Evolutionary conservation across 2,329 filamentous ascomycete species (phyloP).

Genomic region (Fusarium pseudoanthophilum): DNA sequence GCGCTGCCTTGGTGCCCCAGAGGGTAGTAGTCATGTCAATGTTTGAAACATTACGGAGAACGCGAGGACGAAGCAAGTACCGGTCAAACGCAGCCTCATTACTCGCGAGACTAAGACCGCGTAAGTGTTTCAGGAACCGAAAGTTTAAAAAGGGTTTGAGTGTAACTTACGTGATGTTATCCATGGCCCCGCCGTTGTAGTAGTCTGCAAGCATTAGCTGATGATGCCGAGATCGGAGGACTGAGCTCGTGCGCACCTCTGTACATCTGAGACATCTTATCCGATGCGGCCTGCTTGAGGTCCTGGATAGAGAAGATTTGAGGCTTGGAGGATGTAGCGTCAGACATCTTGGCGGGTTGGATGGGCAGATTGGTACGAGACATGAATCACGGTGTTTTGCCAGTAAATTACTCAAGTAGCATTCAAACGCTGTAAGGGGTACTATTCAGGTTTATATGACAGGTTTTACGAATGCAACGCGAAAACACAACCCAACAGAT

Average conservation of each 20-base stretch:
- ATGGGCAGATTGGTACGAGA: not conserved
- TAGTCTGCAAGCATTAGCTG: not conserved
- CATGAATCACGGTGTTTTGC: not conserved
- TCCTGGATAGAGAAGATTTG: not conserved
- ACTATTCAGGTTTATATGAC: not conserved
- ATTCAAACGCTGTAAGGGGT: not conserved
- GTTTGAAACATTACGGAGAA: not conserved
- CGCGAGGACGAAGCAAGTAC: not conserved
- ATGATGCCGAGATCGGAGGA: not conserved
- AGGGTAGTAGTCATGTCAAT: not conserved
- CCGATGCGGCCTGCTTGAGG: constrained; percentile 5
- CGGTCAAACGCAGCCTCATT: constrained; percentile 1
- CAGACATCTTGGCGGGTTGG: not conserved
- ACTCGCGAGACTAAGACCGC: not conserved
- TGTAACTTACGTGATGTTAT: not conserved
- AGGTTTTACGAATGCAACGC: not conserved
- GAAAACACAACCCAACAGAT: not conserved
- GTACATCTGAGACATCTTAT: constrained; percentile 5
- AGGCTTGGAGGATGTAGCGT: not conserved
- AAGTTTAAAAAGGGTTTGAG: not conserved
- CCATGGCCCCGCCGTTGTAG: constrained; percentile 1
- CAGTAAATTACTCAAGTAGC: not conserved
- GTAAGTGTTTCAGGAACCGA: not conserved
- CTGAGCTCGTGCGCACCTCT: not conserved
- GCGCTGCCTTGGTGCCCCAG: not conserved